A percentile compares a stretch with the other conserved stretches of the same genome.
Conservation (phyloP, 495 filamentous ascomycete species). For the Penicillium longicatenatum region DNA sequence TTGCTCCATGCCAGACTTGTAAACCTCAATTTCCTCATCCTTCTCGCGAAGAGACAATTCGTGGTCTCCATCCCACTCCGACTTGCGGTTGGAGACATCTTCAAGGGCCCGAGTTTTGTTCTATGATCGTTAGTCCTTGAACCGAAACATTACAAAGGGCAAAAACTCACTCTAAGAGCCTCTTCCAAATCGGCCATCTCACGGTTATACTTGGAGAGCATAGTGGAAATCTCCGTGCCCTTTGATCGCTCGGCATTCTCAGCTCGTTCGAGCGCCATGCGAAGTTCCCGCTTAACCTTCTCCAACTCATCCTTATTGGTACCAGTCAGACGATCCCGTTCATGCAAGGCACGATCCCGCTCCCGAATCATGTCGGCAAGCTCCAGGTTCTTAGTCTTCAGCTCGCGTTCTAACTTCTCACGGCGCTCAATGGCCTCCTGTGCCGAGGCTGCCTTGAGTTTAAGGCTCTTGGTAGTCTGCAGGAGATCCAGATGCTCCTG, state of each 20-base stretch:
- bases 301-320: constrained; percentile 91
- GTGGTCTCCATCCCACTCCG: constrained; percentile 81
- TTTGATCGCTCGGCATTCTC: constrained; percentile 92
- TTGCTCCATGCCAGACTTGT: constrained; percentile 96
- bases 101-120: constrained; percentile 87
- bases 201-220: constrained; percentile 93
- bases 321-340: constrained; percentile 81
- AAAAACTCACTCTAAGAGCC: constrained; percentile 62
- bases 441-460: constrained; percentile 93
- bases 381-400: constrained; percentile 98
- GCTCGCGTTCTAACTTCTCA: constrained; percentile 93
- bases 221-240: constrained; percentile 87
- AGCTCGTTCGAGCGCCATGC: constrained; percentile 87
- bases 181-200: constrained; percentile 97
- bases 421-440: constrained; percentile 94
- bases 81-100: constrained; percentile 73
- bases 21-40: constrained; percentile 96
- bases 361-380: constrained; percentile 98
- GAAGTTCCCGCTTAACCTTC: constrained; percentile 94
- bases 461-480: constrained; percentile 92
- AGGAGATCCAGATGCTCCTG: constrained; percentile 93
- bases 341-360: constrained; percentile 90
- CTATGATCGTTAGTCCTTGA: constrained; percentile 28
- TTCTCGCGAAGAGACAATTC: constrained; percentile 84
- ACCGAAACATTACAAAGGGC: neutral